Percentiles rank a stretch among this genome's conserved stretches.
These are phyloP conservation scores for Mikania micrantha DNA, from an alignment of 129 eudicot species.

Conservation along the genomic window DNA sequence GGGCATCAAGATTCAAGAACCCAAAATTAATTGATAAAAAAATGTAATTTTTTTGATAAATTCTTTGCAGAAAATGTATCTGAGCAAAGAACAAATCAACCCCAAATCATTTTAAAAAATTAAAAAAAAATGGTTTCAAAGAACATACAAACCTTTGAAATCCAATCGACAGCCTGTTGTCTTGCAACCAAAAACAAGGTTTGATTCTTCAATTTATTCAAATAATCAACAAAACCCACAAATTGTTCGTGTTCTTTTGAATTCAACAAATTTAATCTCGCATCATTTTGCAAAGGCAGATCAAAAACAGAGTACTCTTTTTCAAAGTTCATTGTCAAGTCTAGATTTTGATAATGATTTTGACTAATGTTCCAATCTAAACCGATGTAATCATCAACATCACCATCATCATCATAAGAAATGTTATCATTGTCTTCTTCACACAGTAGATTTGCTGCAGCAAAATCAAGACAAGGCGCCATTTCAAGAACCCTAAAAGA, in stretches of 20 bases:
- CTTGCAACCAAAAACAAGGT: constrained; percentile 48
- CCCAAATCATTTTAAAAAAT: neutral
- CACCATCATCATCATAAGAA: constrained; percentile 27
- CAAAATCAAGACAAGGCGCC: constrained; percentile 67
- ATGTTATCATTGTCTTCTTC: constrained; percentile 52
- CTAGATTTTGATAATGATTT: constrained; percentile 11
- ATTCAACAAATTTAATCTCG: constrained; percentile 34
- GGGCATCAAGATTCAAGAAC: neutral
- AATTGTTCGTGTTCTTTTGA: constrained; percentile 41
- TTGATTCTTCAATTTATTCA: constrained; percentile 43
- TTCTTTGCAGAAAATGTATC: neutral
- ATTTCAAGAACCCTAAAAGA: constrained; percentile 21
- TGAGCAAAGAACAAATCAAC: neutral
- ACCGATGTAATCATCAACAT: constrained; percentile 25
- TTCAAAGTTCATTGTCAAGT: constrained; percentile 17
- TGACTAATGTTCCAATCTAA: constrained; percentile 18
- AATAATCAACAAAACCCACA: constrained; percentile 46
- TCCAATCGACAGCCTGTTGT: constrained; percentile 58
- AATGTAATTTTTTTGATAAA: neutral
- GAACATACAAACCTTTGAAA: constrained; percentile 45
- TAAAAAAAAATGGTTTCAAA: neutral
- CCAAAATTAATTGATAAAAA: neutral
- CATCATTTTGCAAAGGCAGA: constrained; percentile 42
- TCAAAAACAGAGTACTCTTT: constrained; percentile 16
- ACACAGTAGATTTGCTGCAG: constrained; percentile 54